These are phyloP conservation scores for Saccharomyces hybrid DNA, from an alignment of 1,139 yeast species.

Conservation along the genomic window DNA sequence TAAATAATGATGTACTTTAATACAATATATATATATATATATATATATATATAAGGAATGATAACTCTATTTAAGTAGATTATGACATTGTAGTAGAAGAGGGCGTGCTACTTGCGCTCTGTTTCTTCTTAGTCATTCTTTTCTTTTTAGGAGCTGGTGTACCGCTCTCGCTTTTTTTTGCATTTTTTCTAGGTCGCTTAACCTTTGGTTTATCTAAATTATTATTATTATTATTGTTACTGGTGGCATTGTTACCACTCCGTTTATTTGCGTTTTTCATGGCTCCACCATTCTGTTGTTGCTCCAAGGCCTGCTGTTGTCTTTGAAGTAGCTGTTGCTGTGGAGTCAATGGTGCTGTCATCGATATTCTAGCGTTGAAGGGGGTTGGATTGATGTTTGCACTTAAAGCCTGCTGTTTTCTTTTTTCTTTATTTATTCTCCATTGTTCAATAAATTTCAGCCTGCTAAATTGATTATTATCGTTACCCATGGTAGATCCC, in stretches of 20 bases:
- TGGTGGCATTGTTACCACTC: constrained; percentile 1
- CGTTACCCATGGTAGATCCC: constrained; percentile 27
- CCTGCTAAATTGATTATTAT: constrained; percentile 41
- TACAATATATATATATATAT: not conserved
- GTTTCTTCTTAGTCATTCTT: constrained; percentile 25
- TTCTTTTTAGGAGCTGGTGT: constrained; percentile 23
- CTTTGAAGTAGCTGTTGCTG: constrained; percentile 26
- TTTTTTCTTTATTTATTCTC: constrained; percentile 37
- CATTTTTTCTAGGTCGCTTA: constrained; percentile 27
- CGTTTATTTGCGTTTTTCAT: not conserved
- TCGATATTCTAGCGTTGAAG: constrained; percentile 28
- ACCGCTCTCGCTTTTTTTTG: constrained; percentile 20
- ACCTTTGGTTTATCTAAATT: constrained; percentile 21
- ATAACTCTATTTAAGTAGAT: not conserved
- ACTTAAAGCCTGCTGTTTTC: constrained; percentile 33
- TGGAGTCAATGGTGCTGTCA: constrained; percentile 27
- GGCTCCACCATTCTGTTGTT: constrained; percentile 5
- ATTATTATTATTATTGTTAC: constrained; percentile 8
- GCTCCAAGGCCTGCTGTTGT: constrained; percentile 17
- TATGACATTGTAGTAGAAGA: constrained; percentile 6
- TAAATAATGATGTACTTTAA: not conserved
- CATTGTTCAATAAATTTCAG: constrained; percentile 44
- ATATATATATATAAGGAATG: constrained; percentile 3
- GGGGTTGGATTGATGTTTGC: constrained; percentile 19
- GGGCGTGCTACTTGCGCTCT: constrained; percentile 23